Base-by-base conservation (phyloP, 495 filamentous ascomycete species). In the Hapsidospora chrysogenum region DNA sequence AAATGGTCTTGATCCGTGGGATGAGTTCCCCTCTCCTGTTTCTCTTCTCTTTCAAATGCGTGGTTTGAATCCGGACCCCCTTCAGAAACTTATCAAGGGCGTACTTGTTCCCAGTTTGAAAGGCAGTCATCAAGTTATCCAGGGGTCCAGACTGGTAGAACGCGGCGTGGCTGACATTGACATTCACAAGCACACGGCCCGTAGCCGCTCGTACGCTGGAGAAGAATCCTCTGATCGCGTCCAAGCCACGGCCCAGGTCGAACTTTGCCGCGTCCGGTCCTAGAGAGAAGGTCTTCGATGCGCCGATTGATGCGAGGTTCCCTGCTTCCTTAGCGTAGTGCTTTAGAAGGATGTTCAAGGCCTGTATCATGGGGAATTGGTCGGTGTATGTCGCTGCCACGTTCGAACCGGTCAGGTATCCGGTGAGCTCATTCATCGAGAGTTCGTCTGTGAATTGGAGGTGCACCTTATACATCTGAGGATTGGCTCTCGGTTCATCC, bases 141-240 rank as follows among this genome's bases (percentile, higher is more conserved):
- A 53, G 43, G 10, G 32, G 35, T 3, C 40, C 23, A 31, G 50
- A 37, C 9, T 44, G 17, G 17, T 50, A 43, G 31, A 56, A 56
- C 9, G 42, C 44, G 4, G 35, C 49, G 23, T 56, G 49, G 21
- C 41, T 47, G 5, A 54, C 42, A 23, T 58, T 53, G 11, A 74
- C 63, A 32, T 74, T 74, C 7, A 72, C 50, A 4, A 73, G 48
- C 4, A 71, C 35, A 7, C 72, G 60, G n/a, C 60, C 56, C 6
- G 72, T 73, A 2, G 68, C 68, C 3, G 61, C 54, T 25, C 72
- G 63, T n/a, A 69, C 63, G 49, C 70, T 75, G 13, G 64, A 47
- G 44, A 68, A 74, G 43, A 58, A 76, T 1, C 72, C 72, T 30
- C 70, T 54, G 1, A 70, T 42, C 0, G 62, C 68, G 11, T 57